Percentiles rank a stretch among this genome's conserved stretches.
These are phyloP conservation scores for Pichia sp. DNA, from an alignment of 1,139 yeast genomes.

Conservation along the genomic window DNA sequence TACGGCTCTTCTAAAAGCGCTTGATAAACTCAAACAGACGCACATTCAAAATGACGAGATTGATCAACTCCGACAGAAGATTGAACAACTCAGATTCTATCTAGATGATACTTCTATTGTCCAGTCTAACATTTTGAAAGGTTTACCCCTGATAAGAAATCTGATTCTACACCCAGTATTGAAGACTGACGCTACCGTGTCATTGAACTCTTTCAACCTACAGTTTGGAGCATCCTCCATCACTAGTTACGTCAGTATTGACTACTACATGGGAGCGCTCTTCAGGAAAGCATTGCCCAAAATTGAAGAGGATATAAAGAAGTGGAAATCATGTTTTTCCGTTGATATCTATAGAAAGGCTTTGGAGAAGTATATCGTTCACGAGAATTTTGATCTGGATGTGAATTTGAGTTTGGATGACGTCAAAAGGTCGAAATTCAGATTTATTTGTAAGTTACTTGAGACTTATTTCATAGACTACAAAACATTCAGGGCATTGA, in stretches of 20 bases:
- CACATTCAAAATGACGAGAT: conserved; percentile 12
- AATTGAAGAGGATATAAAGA: conserved; percentile 7
- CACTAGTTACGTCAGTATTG: conserved; percentile 7
- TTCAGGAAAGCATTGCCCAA: conserved; percentile 10
- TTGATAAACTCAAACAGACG: conserved; percentile 9
- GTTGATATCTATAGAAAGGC: conserved; percentile 9
- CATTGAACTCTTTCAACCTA: conserved; percentile 4
- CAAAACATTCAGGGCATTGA: conserved; percentile 5
- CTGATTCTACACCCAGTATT: conserved; percentile 3
- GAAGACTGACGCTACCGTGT: conserved; percentile 1
- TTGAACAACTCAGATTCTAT: conserved; percentile 10
- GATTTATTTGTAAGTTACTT: conserved; percentile 11
- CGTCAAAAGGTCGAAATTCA: conserved; percentile 5
- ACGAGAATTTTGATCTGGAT: conserved; percentile 2
- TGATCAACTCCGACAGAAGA: conserved; percentile 8
- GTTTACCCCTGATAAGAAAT: conserved; percentile 1
- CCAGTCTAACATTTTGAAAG: conserved; percentile 6
- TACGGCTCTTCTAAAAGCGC: conserved; percentile 4
- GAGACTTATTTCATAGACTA: conserved; percentile 13
- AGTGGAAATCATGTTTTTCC: conserved; percentile 9
- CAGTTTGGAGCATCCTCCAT: conserved; percentile 12
- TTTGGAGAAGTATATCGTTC: conserved; percentile 8
- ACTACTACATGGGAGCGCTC: conserved; percentile 8
- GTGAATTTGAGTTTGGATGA: conserved; percentile 4
- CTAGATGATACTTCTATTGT: conserved; percentile 8